phyloP scores from a whole-genome alignment of 129 eudicot genomes.

The Chrysanthemum seticuspe region DNA sequence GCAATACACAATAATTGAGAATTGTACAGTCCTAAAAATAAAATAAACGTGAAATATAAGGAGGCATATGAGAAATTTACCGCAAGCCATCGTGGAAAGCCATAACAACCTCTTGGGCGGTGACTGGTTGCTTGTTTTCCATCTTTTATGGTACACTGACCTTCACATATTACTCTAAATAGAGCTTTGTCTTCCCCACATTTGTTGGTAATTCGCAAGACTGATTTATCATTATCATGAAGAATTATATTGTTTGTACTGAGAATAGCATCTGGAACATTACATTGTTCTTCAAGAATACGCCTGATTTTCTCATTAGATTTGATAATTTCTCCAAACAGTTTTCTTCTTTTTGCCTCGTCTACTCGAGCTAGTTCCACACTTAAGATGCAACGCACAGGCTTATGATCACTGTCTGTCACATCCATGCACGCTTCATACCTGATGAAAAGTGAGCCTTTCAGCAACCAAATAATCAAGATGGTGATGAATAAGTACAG shows the following conservation, averaged over 20 bases:
- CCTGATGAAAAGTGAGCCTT: conserved; percentile 34
- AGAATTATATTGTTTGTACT: conserved; percentile 19
- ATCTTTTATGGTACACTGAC: conserved; percentile 63
- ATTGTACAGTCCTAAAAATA: too few species aligned
- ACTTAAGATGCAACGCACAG: conserved; percentile 79
- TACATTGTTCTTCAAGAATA: conserved; percentile 49
- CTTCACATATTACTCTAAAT: conserved; percentile 75
- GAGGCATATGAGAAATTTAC: too few species aligned
- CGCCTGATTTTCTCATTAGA: conserved; percentile 55
- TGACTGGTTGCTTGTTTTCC: conserved; percentile 37
- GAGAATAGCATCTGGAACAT: conserved; percentile 22
- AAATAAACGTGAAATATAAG: too few species aligned
- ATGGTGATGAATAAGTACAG: not conserved
- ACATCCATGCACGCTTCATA: conserved; percentile 99
- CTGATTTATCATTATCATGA: conserved; percentile 71
- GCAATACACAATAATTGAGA: too few species aligned
- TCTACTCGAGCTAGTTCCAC: conserved; percentile 95
- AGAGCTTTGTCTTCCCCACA: conserved; percentile 59
- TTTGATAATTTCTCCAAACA: conserved; percentile 63
- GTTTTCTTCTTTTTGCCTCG: conserved; percentile 80
- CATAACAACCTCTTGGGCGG: too few species aligned
- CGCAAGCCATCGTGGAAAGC: too few species aligned
- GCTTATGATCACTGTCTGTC: conserved; percentile 95
- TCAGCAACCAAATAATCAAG: not conserved
- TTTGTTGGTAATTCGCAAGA: conserved; percentile 81